Conservation (phyloP, 306 rosid genomes). For the Mimosa bimucronata region DNA sequence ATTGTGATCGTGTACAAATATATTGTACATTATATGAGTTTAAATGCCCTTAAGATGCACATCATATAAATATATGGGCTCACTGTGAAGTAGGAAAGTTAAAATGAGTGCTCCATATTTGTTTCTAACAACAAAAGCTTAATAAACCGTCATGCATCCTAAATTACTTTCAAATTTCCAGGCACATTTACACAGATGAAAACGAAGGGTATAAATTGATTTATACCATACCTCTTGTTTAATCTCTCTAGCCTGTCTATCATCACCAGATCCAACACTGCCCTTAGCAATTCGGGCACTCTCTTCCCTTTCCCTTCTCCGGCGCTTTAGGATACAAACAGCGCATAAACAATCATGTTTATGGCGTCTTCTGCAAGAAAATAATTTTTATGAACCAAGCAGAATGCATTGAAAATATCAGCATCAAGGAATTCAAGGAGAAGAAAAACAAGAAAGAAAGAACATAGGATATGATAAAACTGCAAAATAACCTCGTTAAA, state of each 20-base stretch:
- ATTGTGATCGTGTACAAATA: not conserved
- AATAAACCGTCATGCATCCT: constrained; percentile 17
- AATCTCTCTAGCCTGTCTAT: constrained; percentile 54
- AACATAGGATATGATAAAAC: constrained; percentile 13
- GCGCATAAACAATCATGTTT: constrained; percentile 94
- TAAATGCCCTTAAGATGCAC: constrained; percentile 32
- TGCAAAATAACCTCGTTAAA: constrained; percentile 8
- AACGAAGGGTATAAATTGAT: constrained; percentile 20
- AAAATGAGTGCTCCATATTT: constrained; percentile 5
- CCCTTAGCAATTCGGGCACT: constrained; percentile 68
- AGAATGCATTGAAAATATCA: constrained; percentile 2
- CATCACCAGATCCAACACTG: constrained; percentile 53
- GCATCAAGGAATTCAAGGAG: constrained; percentile 2
- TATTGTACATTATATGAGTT: not conserved
- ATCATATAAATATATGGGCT: constrained; percentile 18
- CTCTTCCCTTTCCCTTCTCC: constrained; percentile 94
- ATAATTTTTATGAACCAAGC: constrained; percentile 26
- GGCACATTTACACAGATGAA: constrained; percentile 23
- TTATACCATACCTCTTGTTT: constrained; percentile 66
- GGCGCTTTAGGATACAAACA: constrained; percentile 88
- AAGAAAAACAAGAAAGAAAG: not conserved
- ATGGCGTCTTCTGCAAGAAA: constrained; percentile 85
- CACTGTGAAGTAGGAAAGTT: constrained; percentile 9
- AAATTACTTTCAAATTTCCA: constrained; percentile 16
- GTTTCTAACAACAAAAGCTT: constrained; percentile 14